Conservation (phyloP, 345 rosid species). For the Melastoma malabathricum region DNA sequence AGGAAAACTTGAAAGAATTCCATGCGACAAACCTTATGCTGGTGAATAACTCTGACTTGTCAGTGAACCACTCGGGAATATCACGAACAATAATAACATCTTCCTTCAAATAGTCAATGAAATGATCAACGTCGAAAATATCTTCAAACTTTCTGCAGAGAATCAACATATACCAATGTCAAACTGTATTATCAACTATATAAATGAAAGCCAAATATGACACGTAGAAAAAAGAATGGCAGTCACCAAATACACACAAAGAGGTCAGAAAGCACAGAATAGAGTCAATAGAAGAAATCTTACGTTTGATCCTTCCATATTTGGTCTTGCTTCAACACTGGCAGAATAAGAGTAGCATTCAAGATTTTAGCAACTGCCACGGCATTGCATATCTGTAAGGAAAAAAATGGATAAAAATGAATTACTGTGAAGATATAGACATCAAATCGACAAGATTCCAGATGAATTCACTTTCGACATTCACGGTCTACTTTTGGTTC, state of each 20-base stretch:
- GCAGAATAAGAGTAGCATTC: conserved; percentile 96
- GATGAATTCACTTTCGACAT: no score
- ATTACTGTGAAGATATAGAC: neutral
- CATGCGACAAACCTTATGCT: conserved; percentile 58
- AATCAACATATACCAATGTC: neutral
- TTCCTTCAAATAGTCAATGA: conserved; percentile 87
- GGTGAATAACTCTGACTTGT: conserved; percentile 78
- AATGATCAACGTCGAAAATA: conserved; percentile 92
- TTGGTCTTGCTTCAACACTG: conserved; percentile 98
- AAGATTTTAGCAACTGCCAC: conserved; percentile 97
- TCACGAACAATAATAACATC: conserved; percentile 88
- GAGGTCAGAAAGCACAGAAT: neutral
- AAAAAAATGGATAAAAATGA: conserved; percentile 6
- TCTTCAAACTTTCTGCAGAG: conserved; percentile 86
- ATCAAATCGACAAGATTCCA: neutral
- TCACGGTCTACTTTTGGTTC: no score
- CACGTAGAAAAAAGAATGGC: no score
- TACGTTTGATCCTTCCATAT: conserved; percentile 99
- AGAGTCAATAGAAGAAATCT: conserved; percentile 11
- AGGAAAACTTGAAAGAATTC: neutral
- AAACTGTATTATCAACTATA: neutral
- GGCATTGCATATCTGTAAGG: conserved; percentile 94
- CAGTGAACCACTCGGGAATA: conserved; percentile 95
- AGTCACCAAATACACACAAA: neutral
- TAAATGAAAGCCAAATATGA: no score